A percentile compares a stretch with the other conserved stretches of the same genome.
These are phyloP conservation scores for Ascochyta lentis DNA, from an alignment of 2,329 filamentous ascomycete species.

Conservation along the genomic window DNA sequence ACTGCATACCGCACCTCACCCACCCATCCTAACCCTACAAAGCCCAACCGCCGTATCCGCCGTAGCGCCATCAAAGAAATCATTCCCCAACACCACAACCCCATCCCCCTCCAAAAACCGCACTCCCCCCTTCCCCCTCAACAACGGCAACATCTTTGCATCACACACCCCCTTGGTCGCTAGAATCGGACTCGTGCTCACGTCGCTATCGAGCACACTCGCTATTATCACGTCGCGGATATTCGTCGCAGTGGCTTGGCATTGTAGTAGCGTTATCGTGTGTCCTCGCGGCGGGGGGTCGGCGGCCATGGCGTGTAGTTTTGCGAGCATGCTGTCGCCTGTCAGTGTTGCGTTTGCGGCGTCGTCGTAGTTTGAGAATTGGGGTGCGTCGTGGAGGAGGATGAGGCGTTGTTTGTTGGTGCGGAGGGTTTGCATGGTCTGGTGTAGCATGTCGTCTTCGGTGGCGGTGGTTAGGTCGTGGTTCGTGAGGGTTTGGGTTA, in stretches of 20 bases:
- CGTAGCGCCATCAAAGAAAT: constrained; percentile 60
- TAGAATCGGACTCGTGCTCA: constrained; percentile 54
- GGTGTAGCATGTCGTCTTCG: constrained; percentile 37
- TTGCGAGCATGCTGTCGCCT: constrained; percentile 39
- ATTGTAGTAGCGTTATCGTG: constrained; percentile 49
- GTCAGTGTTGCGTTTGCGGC: constrained; percentile 40
- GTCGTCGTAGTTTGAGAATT: constrained; percentile 46
- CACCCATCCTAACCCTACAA: constrained; percentile 47
- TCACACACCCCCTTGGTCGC: constrained; percentile 60
- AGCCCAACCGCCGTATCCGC: constrained; percentile 55
- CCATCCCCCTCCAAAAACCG: constrained; percentile 50
- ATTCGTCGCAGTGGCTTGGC: constrained; percentile 60
- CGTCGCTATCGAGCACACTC: constrained; percentile 55
- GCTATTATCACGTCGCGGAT: constrained; percentile 57
- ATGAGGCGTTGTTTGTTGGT: constrained; percentile 36
- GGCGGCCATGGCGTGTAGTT: constrained; percentile 28
- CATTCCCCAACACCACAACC: constrained; percentile 58
- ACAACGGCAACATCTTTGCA: constrained; percentile 57
- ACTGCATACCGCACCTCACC: no score
- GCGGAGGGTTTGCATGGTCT: constrained; percentile 35
- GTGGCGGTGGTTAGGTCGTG: constrained; percentile 27
- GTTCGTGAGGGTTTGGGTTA: no score
- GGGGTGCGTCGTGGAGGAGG: constrained; percentile 29
- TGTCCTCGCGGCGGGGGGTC: constrained; percentile 27
- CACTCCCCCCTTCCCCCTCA: constrained; percentile 51